phyloP scores from a whole-genome alignment of 176 grass and related monocot species.

The Triticum timopheevii region DNA sequence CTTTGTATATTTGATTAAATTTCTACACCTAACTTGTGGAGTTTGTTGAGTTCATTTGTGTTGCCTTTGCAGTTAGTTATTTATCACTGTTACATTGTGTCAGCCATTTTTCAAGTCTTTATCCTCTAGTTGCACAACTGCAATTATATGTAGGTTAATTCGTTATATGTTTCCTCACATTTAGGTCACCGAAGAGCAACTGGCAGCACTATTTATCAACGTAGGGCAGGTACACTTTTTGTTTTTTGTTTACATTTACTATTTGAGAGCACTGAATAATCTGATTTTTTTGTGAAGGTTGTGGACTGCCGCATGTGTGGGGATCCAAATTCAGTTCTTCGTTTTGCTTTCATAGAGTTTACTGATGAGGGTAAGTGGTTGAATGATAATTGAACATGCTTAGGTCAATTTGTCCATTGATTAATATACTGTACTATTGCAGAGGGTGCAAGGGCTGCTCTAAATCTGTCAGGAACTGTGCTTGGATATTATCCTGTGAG shows the following conservation, averaged over 20 bases:
- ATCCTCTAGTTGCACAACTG: neutral
- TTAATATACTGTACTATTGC: constrained; percentile 30
- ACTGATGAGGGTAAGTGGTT: constrained; percentile 88
- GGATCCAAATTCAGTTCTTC: constrained; percentile 97
- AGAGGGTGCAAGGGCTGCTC: constrained; percentile 86
- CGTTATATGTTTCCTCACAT: constrained; percentile 24
- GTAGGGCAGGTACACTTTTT: constrained; percentile 68
- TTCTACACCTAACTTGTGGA: constrained; percentile 13
- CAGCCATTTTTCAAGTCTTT: neutral
- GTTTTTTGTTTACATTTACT: neutral
- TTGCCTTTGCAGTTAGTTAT: neutral
- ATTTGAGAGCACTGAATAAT: constrained; percentile 15
- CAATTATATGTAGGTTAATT: constrained; percentile 14
- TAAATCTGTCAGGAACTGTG: constrained; percentile 90
- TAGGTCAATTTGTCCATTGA: constrained; percentile 3
- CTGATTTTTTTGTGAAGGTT: constrained; percentile 51
- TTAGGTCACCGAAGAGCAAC: constrained; percentile 98
- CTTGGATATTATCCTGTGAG: constrained; percentile 98
- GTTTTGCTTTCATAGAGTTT: constrained; percentile 99
- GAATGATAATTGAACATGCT: constrained; percentile 25
- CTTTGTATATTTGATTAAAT: neutral
- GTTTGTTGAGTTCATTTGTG: constrained; percentile 1
- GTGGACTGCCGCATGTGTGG: constrained; percentile 99
- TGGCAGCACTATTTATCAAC: constrained; percentile 93
- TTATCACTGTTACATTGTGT: neutral